Base-by-base conservation (phyloP, 176 grass and related monocot species). In the Tillandsia fasciculata region DNA sequence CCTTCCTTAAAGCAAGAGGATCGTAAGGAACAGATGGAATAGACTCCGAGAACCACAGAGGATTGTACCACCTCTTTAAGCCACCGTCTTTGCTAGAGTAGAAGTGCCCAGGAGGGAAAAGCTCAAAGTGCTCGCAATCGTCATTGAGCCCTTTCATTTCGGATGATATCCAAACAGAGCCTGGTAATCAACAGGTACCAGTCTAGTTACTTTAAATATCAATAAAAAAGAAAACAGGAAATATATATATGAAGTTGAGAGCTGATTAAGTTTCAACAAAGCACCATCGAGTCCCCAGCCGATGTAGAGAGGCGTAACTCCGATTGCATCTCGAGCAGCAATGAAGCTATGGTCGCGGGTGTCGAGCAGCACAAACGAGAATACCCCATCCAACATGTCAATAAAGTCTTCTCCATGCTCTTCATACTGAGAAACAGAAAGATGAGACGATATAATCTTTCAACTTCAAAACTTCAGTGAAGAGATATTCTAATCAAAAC, bases 101-200 rank as follows among this genome's bases (percentile, higher is more conserved):
- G 10, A 99, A 64, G 75, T 84, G 77, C 1, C 94, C 87, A 28
- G 94, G 90, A n/a, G 80, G 94, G 82, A 93, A 99, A 22, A 83
- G 65, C 69, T 93, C 87, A 74, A 90, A 99, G 14, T 83, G 71
- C 15, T 85, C 87, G 70, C 89, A 93, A 57, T 99, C 94, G 23
- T 99, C 94, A 70, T 90, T 81, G 71, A 99, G 76, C 51, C 77
- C 94, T 77, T 99, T 99, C 90, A 99, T 84, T 75, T 99, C 94
- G 0, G 94, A 99, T 11, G 94, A 81, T 28, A 99, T 73, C 94
- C 94, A 99, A 11, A 93, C 68, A 80, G 94, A 90, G 42, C 89
- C 94, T 93, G 33, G 68, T 26, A 3, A 1, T 2, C 2, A 29
- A 29, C 51, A 68, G 3, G 18, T 26, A 15, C 66, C 49, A 26